Base-by-base conservation (phyloP, 495 filamentous ascomycete species). In the Penicillium soppii region DNA sequence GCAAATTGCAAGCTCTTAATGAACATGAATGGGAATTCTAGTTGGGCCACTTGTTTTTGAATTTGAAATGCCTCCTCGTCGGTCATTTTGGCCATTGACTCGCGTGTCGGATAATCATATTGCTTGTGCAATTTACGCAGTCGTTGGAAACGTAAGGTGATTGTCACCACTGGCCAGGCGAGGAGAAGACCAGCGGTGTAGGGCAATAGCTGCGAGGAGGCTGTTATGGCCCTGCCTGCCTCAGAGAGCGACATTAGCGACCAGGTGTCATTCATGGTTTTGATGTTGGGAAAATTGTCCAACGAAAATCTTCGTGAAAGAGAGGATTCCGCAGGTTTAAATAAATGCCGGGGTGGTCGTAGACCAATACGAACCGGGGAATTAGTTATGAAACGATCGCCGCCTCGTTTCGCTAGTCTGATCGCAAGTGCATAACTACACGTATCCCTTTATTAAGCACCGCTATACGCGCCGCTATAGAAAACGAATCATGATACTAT, bases 1-100 rank as follows among this genome's bases (percentile, higher is more conserved):
- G 82, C 86, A 62, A 88, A 88, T 47, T 86, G 77, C 30, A 88
- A 61, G 2, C 77, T 53, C 43, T 82, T 79, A 30, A 76, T 65
- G 42, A 74, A 79, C 4, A 79, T 71, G 21, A 78, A 75, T 0
- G 85, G 84, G 46, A 85, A 83, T 57, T 88, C 83, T 21, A 76
- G 69, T 40, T 76, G 55, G 2, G 64, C 55, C 6, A 86, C 25
- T 9, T 62, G 57, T 32, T 71, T 62, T 21, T 84, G 75, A 48
- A 87, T 84, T 22, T 72, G 56, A 50, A 73, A 83, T 1, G 84
- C 83, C 20, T 87, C 76, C 26, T 80, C 70, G 49, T 78, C 73
- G 13, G 83, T 87, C 84, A 87, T 88, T n/a, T 59, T 61, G 20
- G 77, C 63, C 45, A 86, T 67, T 7, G 81, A 79, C 20, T 75